Percentiles rank a stretch among this genome's conserved stretches.
Conservation (phyloP, 208 protist genomes). For the Leptomonas pyrrhocoris region DNA sequence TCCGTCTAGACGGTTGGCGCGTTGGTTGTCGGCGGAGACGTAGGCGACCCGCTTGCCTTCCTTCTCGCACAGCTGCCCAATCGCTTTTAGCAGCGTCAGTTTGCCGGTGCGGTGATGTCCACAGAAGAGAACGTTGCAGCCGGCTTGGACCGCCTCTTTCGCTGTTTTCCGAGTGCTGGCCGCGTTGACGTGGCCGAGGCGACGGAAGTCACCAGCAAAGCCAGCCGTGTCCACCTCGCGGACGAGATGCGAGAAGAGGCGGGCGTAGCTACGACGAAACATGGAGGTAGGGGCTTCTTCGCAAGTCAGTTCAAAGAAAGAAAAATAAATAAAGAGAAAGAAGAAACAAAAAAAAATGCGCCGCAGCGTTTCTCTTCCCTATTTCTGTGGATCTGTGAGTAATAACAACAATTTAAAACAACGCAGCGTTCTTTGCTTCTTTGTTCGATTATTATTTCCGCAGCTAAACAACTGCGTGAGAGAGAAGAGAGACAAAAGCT, state of each 20-base stretch:
- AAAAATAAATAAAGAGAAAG: constrained; percentile 9
- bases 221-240: constrained; percentile 79
- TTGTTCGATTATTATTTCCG: too few relatives aligned
- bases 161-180: constrained; percentile 49
- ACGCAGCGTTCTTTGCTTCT: too few relatives aligned
- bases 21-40: constrained; percentile 66
- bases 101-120: constrained; percentile 84
- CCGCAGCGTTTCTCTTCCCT: neutral
- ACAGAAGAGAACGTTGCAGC: constrained; percentile 76
- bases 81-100: constrained; percentile 74
- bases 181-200: constrained; percentile 43
- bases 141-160: constrained; percentile 29
- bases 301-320: neutral
- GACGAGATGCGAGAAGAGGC: constrained; percentile 50
- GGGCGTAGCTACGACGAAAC: constrained; percentile 15
- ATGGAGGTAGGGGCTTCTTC: neutral
- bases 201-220: constrained; percentile 70
- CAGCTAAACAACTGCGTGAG: too few relatives aligned
- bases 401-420: constrained; percentile 7
- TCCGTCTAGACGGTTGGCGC: constrained; percentile 72
- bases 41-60: constrained; percentile 62
- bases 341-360: neutral
- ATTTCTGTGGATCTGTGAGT: neutral
- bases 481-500: neutral
- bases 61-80: constrained; percentile 68